A percentile compares a stretch with the other conserved stretches of the same genome.
phyloP scores from a whole-genome alignment of 1,284 basidiomycete species.

The Ceratobasidium papillatum region DNA sequence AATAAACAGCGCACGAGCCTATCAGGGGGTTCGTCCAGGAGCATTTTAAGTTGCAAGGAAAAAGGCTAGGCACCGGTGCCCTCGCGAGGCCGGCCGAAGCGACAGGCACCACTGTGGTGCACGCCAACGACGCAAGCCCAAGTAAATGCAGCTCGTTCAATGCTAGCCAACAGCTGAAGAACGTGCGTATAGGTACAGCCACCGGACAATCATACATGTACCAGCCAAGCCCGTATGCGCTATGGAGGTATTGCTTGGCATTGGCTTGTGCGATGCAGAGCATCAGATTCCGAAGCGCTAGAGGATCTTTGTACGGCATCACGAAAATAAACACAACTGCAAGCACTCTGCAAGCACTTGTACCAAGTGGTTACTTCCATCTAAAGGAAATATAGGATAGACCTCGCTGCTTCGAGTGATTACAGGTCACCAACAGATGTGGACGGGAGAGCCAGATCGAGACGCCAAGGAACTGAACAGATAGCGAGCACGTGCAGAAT shows the following conservation, averaged over 20 bases:
- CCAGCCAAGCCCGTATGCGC: background rate
- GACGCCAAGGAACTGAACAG: background rate
- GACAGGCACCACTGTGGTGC: conserved; percentile 30
- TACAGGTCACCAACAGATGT: no score
- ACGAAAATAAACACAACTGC: background rate
- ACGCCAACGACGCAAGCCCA: conserved; percentile 1
- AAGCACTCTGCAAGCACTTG: background rate
- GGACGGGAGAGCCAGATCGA: background rate
- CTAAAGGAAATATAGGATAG: background rate
- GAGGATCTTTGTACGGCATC: background rate
- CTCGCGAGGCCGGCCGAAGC: conserved; percentile 30
- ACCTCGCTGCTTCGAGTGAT: background rate
- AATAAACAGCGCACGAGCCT: conserved; percentile 3
- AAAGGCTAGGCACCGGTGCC: conserved; percentile 32
- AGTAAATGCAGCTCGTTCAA: conserved; percentile 6
- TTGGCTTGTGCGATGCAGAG: background rate
- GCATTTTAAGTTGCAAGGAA: conserved; percentile 18
- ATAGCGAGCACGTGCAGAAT: conserved; percentile 3
- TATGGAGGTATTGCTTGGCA: background rate
- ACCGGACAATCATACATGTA: background rate
- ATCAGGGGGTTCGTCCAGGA: background rate
- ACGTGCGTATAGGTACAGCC: conserved; percentile 24
- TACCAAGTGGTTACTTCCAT: background rate
- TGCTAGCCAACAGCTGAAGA: conserved; percentile 18
- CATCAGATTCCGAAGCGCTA: background rate